A percentile compares a stretch with the other conserved stretches of the same genome.
Evolutionary conservation across 2,329 filamentous ascomycete species (phyloP).

Genomic region (Fulvia fulva): DNA sequence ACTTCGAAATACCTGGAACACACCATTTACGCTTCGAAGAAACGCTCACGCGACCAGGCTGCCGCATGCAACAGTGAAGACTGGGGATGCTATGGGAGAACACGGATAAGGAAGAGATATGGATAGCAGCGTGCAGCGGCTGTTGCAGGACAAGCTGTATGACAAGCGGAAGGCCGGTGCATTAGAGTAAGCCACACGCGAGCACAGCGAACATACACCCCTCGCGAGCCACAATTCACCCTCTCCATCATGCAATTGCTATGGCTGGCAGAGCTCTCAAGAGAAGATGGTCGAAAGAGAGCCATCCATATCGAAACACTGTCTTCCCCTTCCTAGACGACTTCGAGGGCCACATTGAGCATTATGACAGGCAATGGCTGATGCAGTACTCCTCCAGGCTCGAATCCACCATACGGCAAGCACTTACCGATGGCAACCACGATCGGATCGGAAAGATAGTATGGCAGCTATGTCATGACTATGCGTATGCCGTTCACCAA

Average conservation of each 20-base stretch:
- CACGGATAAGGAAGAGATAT: slow-evolving; percentile 46
- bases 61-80: not conserved
- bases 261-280: not conserved
- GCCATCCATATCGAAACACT: not conserved
- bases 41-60: not conserved
- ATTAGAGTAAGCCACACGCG: slow-evolving; percentile 64
- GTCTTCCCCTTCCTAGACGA: slow-evolving; percentile 12
- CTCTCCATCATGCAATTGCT: slow-evolving; percentile 2
- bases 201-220: not conserved
- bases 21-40: not conserved
- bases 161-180: slow-evolving; percentile 96
- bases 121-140: slow-evolving; percentile 84
- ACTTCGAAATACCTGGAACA: not conserved
- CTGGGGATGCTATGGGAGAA: not conserved
- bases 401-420: slow-evolving; percentile 83
- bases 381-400: slow-evolving; percentile 54
- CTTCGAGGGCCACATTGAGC: slow-evolving; percentile 15
- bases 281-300: slow-evolving; percentile 1
- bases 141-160: slow-evolving; percentile 96
- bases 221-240: slow-evolving; percentile 30
- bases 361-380: slow-evolving; percentile 13
- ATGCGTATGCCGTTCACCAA: slow-evolving; percentile 94
- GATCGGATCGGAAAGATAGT: slow-evolving; percentile 81
- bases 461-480: slow-evolving; percentile 94
- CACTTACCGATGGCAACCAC: slow-evolving; percentile 71